Evolutionary conservation across 768 basidiomycete genomes (phyloP).

Genomic region (Suillus tomentosus): DNA sequence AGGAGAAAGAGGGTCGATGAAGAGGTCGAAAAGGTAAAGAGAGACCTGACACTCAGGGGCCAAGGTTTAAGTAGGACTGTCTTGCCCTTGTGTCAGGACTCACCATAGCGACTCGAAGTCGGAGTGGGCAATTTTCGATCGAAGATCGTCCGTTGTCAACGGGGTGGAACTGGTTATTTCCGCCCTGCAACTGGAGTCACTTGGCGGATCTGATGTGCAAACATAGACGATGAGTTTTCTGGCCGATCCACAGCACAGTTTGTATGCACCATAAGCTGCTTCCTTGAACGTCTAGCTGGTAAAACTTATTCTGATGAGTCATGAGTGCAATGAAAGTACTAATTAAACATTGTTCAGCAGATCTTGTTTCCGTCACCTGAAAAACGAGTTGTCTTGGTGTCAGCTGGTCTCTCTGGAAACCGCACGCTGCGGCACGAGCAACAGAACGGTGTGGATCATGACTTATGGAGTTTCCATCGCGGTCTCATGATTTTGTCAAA

Average conservation of each 20-base stretch:
- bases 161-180: neutral
- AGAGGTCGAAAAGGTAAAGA: constrained; percentile 23
- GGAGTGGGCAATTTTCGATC: constrained; percentile 2
- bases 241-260: neutral
- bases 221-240: too few species aligned
- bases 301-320: neutral
- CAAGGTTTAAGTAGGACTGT: constrained; percentile 13
- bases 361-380: neutral
- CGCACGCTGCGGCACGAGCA: neutral
- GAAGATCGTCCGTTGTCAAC: constrained; percentile 14
- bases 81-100: constrained; percentile 12
- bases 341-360: too few species aligned
- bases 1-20: constrained; percentile 29
- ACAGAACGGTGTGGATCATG: neutral
- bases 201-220: neutral
- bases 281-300: neutral
- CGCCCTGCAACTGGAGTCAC: neutral
- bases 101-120: constrained; percentile 16
- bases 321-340: neutral
- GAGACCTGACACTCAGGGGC: constrained; percentile 3
- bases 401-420: constrained; percentile 13
- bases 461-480: constrained; percentile 7
- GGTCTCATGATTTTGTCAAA: constrained; percentile 2
- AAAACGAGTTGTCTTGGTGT: neutral
- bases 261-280: neutral